These are phyloP conservation scores for Trichoderma harzianum DNA, from an alignment of 2,329 filamentous ascomycete genomes.

Conservation along the genomic window DNA sequence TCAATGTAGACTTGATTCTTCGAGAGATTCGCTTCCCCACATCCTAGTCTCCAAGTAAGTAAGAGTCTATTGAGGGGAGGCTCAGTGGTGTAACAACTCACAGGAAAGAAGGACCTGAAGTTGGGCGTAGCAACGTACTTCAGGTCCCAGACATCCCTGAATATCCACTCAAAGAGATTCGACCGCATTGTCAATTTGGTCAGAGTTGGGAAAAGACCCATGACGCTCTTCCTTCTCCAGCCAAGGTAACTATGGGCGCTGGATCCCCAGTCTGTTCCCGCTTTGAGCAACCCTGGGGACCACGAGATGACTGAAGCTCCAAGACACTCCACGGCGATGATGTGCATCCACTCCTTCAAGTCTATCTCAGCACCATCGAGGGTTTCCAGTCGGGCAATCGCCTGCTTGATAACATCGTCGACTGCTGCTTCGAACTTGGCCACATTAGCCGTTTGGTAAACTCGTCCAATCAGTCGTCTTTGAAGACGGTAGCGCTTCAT, in stretches of 20 bases:
- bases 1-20: slow-evolving; percentile 32
- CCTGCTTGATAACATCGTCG: slow-evolving; percentile 38
- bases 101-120: slow-evolving; percentile 50
- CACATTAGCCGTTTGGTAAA: slow-evolving; percentile 44
- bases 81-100: slow-evolving; percentile 26
- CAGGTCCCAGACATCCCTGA: slow-evolving; percentile 43
- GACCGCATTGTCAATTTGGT: slow-evolving; percentile 39
- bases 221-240: slow-evolving; percentile 52
- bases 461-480: slow-evolving; percentile 46
- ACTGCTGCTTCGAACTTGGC: slow-evolving; percentile 40
- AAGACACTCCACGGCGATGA: slow-evolving; percentile 51
- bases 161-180: slow-evolving; percentile 36
- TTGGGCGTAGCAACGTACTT: slow-evolving; percentile 42
- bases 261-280: slow-evolving; percentile 44
- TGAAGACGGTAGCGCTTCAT: slow-evolving; percentile 47
- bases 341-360: slow-evolving; percentile 56
- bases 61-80: background rate
- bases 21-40: slow-evolving; percentile 34
- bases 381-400: slow-evolving; percentile 34
- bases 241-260: slow-evolving; percentile 47
- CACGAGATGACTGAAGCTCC: slow-evolving; percentile 49
- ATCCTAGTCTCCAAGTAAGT: slow-evolving; percentile 27
- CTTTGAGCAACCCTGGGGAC: slow-evolving; percentile 47
- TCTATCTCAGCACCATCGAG: slow-evolving; percentile 42
- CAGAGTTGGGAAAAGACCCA: slow-evolving; percentile 47